Base-by-base conservation (phyloP, 1,284 basidiomycete genomes). In the Ceratobasidium theobromae region DNA sequence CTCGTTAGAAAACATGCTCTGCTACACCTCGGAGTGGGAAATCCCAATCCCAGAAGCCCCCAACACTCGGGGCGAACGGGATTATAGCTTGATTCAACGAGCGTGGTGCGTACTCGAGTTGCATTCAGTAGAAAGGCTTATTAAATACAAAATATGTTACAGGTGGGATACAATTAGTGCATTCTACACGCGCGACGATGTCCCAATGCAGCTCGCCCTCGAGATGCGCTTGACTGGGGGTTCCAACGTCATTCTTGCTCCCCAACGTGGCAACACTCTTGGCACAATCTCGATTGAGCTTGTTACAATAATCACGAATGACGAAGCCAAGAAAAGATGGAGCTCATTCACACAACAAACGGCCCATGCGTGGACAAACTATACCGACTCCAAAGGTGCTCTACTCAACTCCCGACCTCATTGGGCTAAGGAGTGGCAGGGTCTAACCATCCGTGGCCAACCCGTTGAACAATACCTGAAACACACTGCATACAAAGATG, bases 341-440 rank as follows among this genome's bases (percentile, higher is more conserved):
- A 40, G 51, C 12, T 48, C 40, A 5, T 68, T 68, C 40, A 32
- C 55, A 23, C 69, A 70, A 40, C 41, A 65, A 27, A 30, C 68
- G 8, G 67, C 62, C 9, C 64, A 70, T 41, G 49, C 38, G 16
- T 70, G 69, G 69, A 64, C 67, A 35, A 38, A 41, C 9, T 70
- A 68, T 30, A 38, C 11, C 16, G 66, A 67, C 32, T 40, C 40
- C 11, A 51, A 68, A 9, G 68, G 68, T 6, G 12, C 23, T 18
- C 27, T 40, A 12, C 30, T 67, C 16, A 69, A 68, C 27, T 33
- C 69, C n/a, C 43, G 69, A 16, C 69, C 69, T 6, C 69, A 70
- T 51, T 70, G 69, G 69, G 67, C 67, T 1, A 70, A 70, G 57
- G 49, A 70, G 40, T 70, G 67, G 67, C 33, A 41, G 27, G 69